Evolutionary conservation across 768 basidiomycete species (phyloP), one percentile per base, ranked within the genome.

Genomic region (Tephrocybe rancida): DNA sequence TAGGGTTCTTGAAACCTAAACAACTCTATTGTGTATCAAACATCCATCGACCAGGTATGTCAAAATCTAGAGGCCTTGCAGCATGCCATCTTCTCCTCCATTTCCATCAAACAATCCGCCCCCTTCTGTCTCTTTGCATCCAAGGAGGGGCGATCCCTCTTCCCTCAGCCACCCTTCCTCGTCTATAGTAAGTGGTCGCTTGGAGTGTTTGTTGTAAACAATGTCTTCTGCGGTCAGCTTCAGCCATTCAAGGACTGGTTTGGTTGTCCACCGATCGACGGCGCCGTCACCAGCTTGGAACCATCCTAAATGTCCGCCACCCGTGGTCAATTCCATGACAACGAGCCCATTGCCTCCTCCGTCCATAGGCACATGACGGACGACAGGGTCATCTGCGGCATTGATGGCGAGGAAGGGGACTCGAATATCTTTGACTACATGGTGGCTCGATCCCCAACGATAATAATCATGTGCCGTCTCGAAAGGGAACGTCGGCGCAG

Each of bases 291-390:
- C 75, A 25, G 75, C 68, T 68, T 88, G 81, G 60, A 91, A 92
- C 90, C 90, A 95, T 32, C 92, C 92, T 13, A 93, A 75, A 71
- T 92, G 90, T 0, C 90, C 90, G 1, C 90, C 92, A 19, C 74
- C 69, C 26, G 73, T 67, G 0, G 92, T 91, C 43, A 86, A 63
- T 19, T 73, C 84, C 72, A 87, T 82, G 3, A 81, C 73, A 13
- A 86, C 79, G 63, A 79, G 79, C 5, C 73, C 73, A 58, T 82
- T 83, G 22, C 74, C 77, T 52, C 73, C 77, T 6, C 74, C 75
- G 52, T 85, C 76, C 66, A 79, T 76, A 26, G 88, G 88, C 34
- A 87, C 75, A 49, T 81, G 73, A 42, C 74, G 77, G 19, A 91
- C 84, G 37, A 92, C 79, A 18, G 91, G 91, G 67, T 92, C 91